Evolutionary conservation across 257 asterid genomes (phyloP), one percentile per base, ranked within the genome.

Genomic region (Salvia hispanica): DNA sequence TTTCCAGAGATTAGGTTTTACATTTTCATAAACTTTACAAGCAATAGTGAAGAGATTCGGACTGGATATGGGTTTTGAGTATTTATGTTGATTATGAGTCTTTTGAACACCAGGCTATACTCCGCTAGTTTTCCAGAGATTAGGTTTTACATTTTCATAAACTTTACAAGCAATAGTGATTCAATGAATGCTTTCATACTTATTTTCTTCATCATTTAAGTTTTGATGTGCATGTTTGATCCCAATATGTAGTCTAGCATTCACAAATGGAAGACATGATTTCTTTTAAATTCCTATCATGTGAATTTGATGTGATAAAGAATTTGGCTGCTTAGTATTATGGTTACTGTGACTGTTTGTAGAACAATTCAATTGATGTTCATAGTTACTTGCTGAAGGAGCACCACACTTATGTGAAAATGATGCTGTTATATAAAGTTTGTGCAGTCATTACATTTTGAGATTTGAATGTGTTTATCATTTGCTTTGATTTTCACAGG

Each of bases 401-500:
- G 36, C 46, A 31, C 5, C 69, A 51, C 48, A 15, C 40, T 6
- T 8, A 56, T 47, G 37, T 54, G 3, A 16, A 55, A 65, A 50
- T 58, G 59, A 16, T 58, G 44, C 16, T 51, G 42, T 62, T 34
- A 21, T 70, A 15, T 45, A 3, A 25, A 62, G 55, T 46, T 39
- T 57, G 3, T 39, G 13, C 46, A 16, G 65, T 53, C 25, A 31
- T 56, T n/a, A 0, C 18, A 31, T 6, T 34, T 53, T 58, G 59
- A 55, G 66, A 55, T 63, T 16, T 34, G 42, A 12, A 1, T 44
- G 5, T 62, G 25, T 45, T 51, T 28, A 48, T 65, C 16, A 1
- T 9, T 7, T 64, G 14, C 70, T 51, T 81, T 36, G 9, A 57
- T 64, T 72, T 74, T 71, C 58, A 58, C 84, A 93, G 99, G 86